Conservation (phyloP, 78 protist genomes). For the Anaeramoeba ignava region DNA sequence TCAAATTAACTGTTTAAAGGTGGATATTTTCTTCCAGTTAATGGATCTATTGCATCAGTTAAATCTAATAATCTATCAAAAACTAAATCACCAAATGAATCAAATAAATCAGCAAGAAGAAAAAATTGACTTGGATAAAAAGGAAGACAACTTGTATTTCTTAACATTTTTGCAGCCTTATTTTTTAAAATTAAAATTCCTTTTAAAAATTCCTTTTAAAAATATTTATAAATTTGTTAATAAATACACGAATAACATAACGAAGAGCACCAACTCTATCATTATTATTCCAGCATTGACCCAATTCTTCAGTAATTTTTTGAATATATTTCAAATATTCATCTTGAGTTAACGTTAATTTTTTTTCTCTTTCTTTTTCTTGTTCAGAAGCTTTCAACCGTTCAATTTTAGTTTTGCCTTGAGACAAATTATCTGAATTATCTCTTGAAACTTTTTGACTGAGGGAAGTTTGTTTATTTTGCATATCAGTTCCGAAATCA, state of each 20-base stretch:
- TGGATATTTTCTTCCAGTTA: not conserved
- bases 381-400: too few species aligned
- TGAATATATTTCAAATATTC: conserved; percentile 52
- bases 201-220: not conserved
- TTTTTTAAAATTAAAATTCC: too few species aligned
- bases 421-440: too few species aligned
- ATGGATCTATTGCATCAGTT: not conserved
- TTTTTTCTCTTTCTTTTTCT: too few species aligned
- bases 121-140: conserved; percentile 81
- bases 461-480: too few species aligned
- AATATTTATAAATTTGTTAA: not conserved
- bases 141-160: conserved; percentile 27
- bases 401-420: too few species aligned
- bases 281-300: conserved; percentile 47
- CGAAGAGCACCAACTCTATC: conserved; percentile 64
- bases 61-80: conserved; percentile 33
- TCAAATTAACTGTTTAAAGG: too few species aligned
- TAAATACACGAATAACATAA: conserved; percentile 55
- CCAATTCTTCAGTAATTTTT: conserved; percentile 40
- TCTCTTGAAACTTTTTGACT: too few species aligned
- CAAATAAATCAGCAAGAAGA: conserved; percentile 67
- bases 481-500: too few species aligned
- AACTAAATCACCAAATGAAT: conserved; percentile 76
- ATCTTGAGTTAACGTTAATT: too few species aligned
- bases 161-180: conserved; percentile 54